Percentiles rank a stretch among this genome's conserved stretches.
Conservation (phyloP, 331 rosid species). For the Cucumis variabilis region DNA sequence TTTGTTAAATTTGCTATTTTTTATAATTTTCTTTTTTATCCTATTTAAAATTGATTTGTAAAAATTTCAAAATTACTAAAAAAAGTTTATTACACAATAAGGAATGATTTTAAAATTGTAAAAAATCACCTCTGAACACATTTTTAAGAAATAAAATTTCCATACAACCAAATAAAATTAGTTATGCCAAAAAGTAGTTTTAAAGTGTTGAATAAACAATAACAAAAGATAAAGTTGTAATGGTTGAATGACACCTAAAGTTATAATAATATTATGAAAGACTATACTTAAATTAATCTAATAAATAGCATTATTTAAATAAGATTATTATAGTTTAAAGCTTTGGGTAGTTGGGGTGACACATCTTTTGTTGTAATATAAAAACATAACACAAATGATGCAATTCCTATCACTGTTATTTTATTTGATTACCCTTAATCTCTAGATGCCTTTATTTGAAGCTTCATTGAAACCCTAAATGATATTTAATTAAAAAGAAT, state of each 20-base stretch:
- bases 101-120: too few relatives aligned
- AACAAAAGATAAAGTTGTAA: neutral
- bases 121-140: too few relatives aligned
- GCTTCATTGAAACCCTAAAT: slow-evolving; percentile 10
- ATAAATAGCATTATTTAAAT: neutral
- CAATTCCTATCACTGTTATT: neutral
- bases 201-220: too few relatives aligned
- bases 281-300: neutral
- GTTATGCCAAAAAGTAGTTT: too few relatives aligned
- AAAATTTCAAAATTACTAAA: too few relatives aligned
- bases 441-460: neutral
- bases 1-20: too few relatives aligned
- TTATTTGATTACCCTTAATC: neutral
- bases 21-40: too few relatives aligned
- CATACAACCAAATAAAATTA: too few relatives aligned
- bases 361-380: neutral
- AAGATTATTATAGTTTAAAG: neutral
- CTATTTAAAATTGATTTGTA: too few relatives aligned
- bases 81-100: too few relatives aligned
- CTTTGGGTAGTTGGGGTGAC: slow-evolving; percentile 12
- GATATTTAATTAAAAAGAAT: neutral
- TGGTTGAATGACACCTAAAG: neutral
- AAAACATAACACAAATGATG: neutral
- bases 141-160: too few relatives aligned
- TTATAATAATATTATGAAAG: neutral